Conservation (phyloP, 805 yeast genomes). For the Metschnikowia bowlesiae region DNA sequence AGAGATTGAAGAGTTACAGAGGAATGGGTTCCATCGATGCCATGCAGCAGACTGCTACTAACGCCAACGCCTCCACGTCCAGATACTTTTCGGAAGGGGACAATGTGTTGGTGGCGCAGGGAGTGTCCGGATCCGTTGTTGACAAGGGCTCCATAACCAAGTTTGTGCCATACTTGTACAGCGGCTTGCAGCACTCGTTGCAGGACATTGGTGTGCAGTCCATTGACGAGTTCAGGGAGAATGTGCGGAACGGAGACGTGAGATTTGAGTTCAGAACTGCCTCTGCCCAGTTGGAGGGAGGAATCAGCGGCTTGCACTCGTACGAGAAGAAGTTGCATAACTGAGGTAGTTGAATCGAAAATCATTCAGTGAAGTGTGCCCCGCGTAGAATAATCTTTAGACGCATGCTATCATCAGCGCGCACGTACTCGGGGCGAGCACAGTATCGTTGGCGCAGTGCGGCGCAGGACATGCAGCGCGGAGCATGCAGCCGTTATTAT, state of each 20-base stretch:
- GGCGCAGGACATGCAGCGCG: not conserved
- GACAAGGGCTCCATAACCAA: slow-evolving; percentile 95
- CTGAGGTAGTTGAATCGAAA: slow-evolving; percentile 26
- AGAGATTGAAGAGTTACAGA: slow-evolving; percentile 94
- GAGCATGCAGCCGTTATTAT: not conserved
- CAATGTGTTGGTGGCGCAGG: slow-evolving; percentile 95
- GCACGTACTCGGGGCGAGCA: not conserved
- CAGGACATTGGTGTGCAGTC: slow-evolving; percentile 93
- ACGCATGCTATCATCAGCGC: not conserved
- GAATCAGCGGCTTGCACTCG: slow-evolving; percentile 92
- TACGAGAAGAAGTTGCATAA: slow-evolving; percentile 97
- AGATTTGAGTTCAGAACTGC: slow-evolving; percentile 98
- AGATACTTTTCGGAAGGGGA: slow-evolving; percentile 97
- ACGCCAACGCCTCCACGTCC: slow-evolving; percentile 96
- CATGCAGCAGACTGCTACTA: slow-evolving; percentile 83
- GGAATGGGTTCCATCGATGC: slow-evolving; percentile 99
- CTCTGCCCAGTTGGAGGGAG: slow-evolving; percentile 98
- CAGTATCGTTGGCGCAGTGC: not conserved
- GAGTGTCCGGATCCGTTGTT: slow-evolving; percentile 94
- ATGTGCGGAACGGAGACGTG: slow-evolving; percentile 62
- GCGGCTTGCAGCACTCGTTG: slow-evolving; percentile 97
- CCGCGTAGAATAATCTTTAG: not conserved
- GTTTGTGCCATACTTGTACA: slow-evolving; percentile 88
- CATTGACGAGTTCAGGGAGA: slow-evolving; percentile 54
- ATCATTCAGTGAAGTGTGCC: not conserved